Percentiles rank a stretch among this genome's conserved stretches.
These are phyloP conservation scores for Aspergillus sp. DNA, from an alignment of 2,329 filamentous ascomycete species.

Conservation along the genomic window DNA sequence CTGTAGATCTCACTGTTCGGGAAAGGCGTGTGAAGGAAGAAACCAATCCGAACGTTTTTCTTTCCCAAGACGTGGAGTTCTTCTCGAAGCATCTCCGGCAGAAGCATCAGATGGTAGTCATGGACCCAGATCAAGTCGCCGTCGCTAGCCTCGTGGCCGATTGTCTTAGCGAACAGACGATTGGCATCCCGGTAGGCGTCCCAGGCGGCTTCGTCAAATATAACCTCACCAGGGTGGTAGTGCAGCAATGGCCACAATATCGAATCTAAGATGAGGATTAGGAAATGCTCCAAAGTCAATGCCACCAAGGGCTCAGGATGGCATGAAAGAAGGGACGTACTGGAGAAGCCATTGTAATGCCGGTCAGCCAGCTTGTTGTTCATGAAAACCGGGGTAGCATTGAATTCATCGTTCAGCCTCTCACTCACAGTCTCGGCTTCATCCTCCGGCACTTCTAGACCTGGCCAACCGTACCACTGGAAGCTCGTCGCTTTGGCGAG, in stretches of 20 bases:
- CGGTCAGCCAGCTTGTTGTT: conserved; percentile 80
- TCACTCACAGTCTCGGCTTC: conserved; percentile 63
- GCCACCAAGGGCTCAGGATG: background rate
- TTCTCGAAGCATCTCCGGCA: conserved; percentile 84
- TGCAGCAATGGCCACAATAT: conserved; percentile 96
- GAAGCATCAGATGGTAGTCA: conserved; percentile 92
- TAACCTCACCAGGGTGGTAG: conserved; percentile 94
- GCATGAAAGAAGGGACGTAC: conserved; percentile 42
- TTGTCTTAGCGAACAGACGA: conserved; percentile 73
- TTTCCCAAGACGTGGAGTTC: conserved; percentile 60
- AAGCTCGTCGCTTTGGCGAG: conserved; percentile 82
- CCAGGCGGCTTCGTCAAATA: conserved; percentile 89
- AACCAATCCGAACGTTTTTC: conserved; percentile 90
- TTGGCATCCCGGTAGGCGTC: conserved; percentile 85
- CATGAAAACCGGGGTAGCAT: conserved; percentile 79
- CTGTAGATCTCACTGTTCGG: conserved; percentile 92
- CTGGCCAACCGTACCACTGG: conserved; percentile 95
- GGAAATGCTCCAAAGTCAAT: background rate
- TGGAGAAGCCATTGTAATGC: conserved; percentile 95
- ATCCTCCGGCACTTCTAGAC: conserved; percentile 73
- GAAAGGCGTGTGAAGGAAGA: conserved; percentile 93
- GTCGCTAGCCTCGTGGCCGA: conserved; percentile 75
- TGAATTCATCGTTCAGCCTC: conserved; percentile 71
- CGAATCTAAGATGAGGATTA: conserved; percentile 51
- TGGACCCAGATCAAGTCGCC: conserved; percentile 93